Evolutionary conservation across 495 filamentous ascomycete species (phyloP), one percentile per base, ranked within the genome.

Genomic region (Articulospora tetracladia): DNA sequence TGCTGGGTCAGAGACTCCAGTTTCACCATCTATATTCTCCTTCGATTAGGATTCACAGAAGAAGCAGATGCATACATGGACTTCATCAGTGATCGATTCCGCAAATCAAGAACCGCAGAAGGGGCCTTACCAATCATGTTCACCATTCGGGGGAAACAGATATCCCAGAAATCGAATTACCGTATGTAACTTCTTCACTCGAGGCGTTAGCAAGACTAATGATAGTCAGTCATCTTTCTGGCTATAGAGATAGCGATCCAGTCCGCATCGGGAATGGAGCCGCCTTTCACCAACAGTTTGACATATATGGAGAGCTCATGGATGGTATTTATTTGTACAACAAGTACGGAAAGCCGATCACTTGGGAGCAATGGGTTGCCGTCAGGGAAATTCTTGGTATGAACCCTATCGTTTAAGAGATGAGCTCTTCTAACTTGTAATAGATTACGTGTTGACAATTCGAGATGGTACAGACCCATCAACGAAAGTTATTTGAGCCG

Each of bases 211-310:
- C 63, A 17, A 27, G 23, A 25, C 19, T 62, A 54, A 58, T 62
- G 15, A 23, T 3, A 46, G 26, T 1, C 25, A 70, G 65, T 48
- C 87, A 91, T 60, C 77, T 91, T 15, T 81, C 85, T 48, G 87
- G 87, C 24, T 89, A 91, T 69, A 77, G 79, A 48, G 80, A 80
- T 12, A 88, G 84, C 66, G 80, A 73, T 57, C 87, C 87, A 0
- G 87, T 90, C 17, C 81, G 87, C n/a, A 84, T 90, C 47, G 87
- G 87, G 25, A 91, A 91, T 65, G 87, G 84, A 4, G 87, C 87
- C 0, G 86, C 86, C 10, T 88, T 81, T 69, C 87, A 91, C 67
- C 83, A 82, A 46, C 87, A 91, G 65, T 81, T 89, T 50, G 87
- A 91, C 60, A 90, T 89, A 46, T 91, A 90, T 62, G 87, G 87